Base-by-base conservation (phyloP, 306 rosid species). In the Canavalia ensiformis region DNA sequence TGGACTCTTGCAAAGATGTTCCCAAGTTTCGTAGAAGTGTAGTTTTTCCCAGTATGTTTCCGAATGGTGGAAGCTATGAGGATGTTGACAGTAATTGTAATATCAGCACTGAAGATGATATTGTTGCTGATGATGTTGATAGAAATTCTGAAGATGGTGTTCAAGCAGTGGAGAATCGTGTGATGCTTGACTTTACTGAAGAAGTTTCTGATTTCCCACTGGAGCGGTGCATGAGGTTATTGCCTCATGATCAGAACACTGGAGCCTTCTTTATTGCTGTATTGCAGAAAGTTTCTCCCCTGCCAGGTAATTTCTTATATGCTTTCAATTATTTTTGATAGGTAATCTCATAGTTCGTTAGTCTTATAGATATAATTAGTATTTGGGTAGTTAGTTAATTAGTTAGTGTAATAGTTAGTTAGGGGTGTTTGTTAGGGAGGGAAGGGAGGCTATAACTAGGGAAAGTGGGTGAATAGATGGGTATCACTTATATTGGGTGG, bases 231-330 rank as follows among this genome's bases (percentile, higher is more conserved):
- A 91, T 90, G 94, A 93, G 98, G 84, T 91, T 92, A 60, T 66
- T 86, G 66, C 98, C 98, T 13, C 98, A 95, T 89, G 98, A 95
- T 92, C 97, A 95, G 82, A 95, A 92, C 80, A 88, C 89, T 55
- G 98, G 98, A 68, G 97, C 98, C 76, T 95, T 95, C 85, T 95
- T 95, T 71, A 88, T 95, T 76, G 97, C 97, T 12, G 95, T 95
- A 67, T 77, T 95, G 70, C 89, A 82, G 75, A 95, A 95, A 83
- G 85, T 73, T 58, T 89, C 94, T 82, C 84, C 94, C 59, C 81
- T 95, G 68, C 97, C 92, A 77, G 97, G 98, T 94, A 81, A 55
- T 77, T 84, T 85, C 41, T 74, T 18, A 39, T 65, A 49, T 78
- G 49, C 39, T 68, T 71, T 34, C 42, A 71, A 74, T 49, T 68